Evolutionary conservation across 768 basidiomycete species (phyloP), one percentile per base, ranked within the genome.

Genomic region (Hypsizygus marmoreus): DNA sequence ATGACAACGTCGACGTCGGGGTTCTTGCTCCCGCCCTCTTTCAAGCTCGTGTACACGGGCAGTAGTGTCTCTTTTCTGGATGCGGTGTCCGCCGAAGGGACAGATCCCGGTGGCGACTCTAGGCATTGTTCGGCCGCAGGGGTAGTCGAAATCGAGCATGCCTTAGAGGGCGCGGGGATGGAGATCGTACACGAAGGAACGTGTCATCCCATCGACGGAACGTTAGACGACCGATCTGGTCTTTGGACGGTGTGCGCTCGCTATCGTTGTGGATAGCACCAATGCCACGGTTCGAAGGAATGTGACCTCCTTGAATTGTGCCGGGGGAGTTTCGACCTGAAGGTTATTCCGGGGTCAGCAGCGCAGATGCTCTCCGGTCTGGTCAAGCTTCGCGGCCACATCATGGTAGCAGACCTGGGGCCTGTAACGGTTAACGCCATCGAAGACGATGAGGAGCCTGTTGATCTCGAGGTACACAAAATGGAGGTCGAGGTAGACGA

Each of bases 401-500:
- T 99, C 95, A 52, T 98, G 86, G 75, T 94, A 97, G 71, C 88
- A 87, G 60, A 98, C 92, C 52, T 81, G 82, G 31, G 87, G 84
- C 53, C 84, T 73, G 49, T 80, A 82, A n/a, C 75, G 75, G 24
- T 69, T 72, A 53, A 80, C 84, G 46, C 79, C 84, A 65, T 97
- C 94, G 59, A 97, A 84, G 64, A 91, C 89, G 62, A 98, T 86
- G 44, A 99, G 83, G 32, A 95, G 97, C n/a, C n/a, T n/a, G 80
- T 98, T 99, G 72, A 99, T 99, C 73, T 98, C 95, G 63, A 99
- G 91, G 75, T 99, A 98, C 16, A 95, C 93, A 65, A 97, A 99
- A 79, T 99, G 97, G 42, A 98, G 88, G 67, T 99, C 94, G 57
- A 94, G 95, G 68, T 98, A 98, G 60, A 97, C 93, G 52, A 86